These are phyloP conservation scores for Thelephora aurantiotincta DNA, from an alignment of 768 basidiomycete genomes.

Conservation along the genomic window DNA sequence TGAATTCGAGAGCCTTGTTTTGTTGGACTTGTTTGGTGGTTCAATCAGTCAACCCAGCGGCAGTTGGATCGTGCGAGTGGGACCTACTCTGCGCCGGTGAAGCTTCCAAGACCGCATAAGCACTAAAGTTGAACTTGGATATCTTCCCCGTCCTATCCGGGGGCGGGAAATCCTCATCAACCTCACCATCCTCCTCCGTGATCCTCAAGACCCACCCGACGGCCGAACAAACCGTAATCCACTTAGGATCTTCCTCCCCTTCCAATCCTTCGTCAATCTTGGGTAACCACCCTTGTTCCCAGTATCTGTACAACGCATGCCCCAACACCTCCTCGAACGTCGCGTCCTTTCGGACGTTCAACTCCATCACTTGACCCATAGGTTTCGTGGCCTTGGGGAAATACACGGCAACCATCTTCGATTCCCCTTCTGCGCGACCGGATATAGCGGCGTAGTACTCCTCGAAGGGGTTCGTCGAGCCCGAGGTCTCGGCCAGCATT, in stretches of 20 bases:
- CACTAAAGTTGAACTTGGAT: slow-evolving; percentile 78
- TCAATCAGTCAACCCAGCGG: background rate
- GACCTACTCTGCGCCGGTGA: slow-evolving; percentile 49
- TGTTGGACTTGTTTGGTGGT: slow-evolving; percentile 33
- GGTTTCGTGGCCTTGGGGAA: slow-evolving; percentile 71
- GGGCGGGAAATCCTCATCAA: slow-evolving; percentile 97
- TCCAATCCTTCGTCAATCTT: slow-evolving; percentile 53
- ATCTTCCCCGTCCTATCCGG: slow-evolving; percentile 81
- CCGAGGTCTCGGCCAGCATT: slow-evolving; percentile 55
- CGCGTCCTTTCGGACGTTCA: slow-evolving; percentile 76
- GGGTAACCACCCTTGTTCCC: slow-evolving; percentile 78
- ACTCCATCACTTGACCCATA: slow-evolving; percentile 43
- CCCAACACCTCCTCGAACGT: slow-evolving; percentile 95
- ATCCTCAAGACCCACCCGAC: slow-evolving; percentile 89
- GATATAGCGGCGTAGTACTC: slow-evolving; percentile 80
- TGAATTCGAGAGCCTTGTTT: slow-evolving; percentile 64
- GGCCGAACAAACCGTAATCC: slow-evolving; percentile 47
- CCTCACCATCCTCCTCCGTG: slow-evolving; percentile 94
- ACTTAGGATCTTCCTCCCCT: slow-evolving; percentile 47
- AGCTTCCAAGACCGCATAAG: slow-evolving; percentile 80
- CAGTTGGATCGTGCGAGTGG: background rate
- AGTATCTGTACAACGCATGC: slow-evolving; percentile 83
- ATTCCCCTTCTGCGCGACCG: slow-evolving; percentile 46
- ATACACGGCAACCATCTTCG: slow-evolving; percentile 60
- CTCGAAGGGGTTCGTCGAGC: slow-evolving; percentile 70